A percentile compares a stretch with the other conserved stretches of the same genome.
These are phyloP conservation scores for Aspergillus hortae DNA, from an alignment of 2,329 filamentous ascomycete species.

Conservation along the genomic window DNA sequence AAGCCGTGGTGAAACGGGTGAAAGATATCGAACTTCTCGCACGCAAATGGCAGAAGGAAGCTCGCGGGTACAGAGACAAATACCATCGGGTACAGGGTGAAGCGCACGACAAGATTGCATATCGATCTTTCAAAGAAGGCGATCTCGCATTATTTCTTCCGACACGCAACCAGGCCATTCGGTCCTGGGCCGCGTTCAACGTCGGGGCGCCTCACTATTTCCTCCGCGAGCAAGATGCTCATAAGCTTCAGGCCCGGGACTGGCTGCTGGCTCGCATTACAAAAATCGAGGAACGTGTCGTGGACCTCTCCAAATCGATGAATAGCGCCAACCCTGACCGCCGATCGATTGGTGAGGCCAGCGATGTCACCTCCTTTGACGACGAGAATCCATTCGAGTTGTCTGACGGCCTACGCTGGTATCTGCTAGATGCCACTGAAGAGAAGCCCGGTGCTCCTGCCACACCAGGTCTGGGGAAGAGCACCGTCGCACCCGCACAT, in stretches of 20 bases:
- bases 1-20: conserved; percentile 81
- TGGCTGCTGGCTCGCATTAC: conserved; percentile 96
- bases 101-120: conserved; percentile 92
- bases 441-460: conserved; percentile 88
- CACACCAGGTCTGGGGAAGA: conserved; percentile 89
- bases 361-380: conserved; percentile 60
- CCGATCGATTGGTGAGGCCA: conserved; percentile 46
- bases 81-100: conserved; percentile 77
- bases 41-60: conserved; percentile 88
- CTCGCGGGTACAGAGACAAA: conserved; percentile 81
- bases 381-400: conserved; percentile 97
- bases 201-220: conserved; percentile 97
- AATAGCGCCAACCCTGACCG: conserved; percentile 53
- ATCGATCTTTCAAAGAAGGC: conserved; percentile 91
- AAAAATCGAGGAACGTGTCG: conserved; percentile 86
- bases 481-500: conserved; percentile 81
- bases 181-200: conserved; percentile 98
- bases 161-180: conserved; percentile 87
- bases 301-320: conserved; percentile 81
- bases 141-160: conserved; percentile 92
- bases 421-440: conserved; percentile 87
- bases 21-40: conserved; percentile 92
- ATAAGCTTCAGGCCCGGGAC: conserved; percentile 78
- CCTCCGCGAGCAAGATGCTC: conserved; percentile 84
- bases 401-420: conserved; percentile 93